Evolutionary conservation across 169 alveolate species (phyloP).

Genomic region (Ichthyophthirius multifiliis): DNA sequence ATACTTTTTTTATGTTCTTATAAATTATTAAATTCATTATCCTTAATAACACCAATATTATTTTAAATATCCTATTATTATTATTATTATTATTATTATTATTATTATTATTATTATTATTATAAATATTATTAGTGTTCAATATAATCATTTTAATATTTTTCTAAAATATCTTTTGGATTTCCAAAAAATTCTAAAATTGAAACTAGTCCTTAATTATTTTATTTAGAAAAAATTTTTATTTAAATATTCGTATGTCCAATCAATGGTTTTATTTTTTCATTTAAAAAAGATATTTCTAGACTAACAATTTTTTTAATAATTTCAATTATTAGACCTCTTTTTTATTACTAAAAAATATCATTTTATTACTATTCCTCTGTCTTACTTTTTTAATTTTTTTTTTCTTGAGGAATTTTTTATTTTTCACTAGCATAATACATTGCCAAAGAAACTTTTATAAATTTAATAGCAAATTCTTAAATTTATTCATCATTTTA

Average conservation of each 20-base stretch:
- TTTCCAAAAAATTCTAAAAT: slow-evolving; percentile 62
- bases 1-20: too few relatives aligned
- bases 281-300: slow-evolving; percentile 39
- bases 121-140: slow-evolving; percentile 11
- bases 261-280: slow-evolving; percentile 46
- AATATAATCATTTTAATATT: slow-evolving; percentile 34
- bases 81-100: slow-evolving; percentile 31
- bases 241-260: slow-evolving; percentile 49
- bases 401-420: slow-evolving; percentile 29
- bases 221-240: slow-evolving; percentile 38
- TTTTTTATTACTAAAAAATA: slow-evolving; percentile 37
- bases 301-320: slow-evolving; percentile 46
- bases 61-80: too few relatives aligned
- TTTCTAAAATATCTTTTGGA: slow-evolving; percentile 44
- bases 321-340: slow-evolving; percentile 54
- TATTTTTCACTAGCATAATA: slow-evolving; percentile 41
- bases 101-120: slow-evolving; percentile 20
- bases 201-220: slow-evolving; percentile 50
- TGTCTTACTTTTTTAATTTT: too few relatives aligned
- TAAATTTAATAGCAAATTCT: slow-evolving; percentile 58
- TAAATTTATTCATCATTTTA: slow-evolving; percentile 39
- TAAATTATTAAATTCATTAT: too few relatives aligned
- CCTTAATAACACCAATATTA: too few relatives aligned
- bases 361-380: slow-evolving; percentile 43
- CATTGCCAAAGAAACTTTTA: slow-evolving; percentile 44